A percentile compares a stretch with the other conserved stretches of the same genome.
Evolutionary conservation across 2,329 filamentous ascomycete species (phyloP).

Genomic region (Colletotrichum theobromicola): DNA sequence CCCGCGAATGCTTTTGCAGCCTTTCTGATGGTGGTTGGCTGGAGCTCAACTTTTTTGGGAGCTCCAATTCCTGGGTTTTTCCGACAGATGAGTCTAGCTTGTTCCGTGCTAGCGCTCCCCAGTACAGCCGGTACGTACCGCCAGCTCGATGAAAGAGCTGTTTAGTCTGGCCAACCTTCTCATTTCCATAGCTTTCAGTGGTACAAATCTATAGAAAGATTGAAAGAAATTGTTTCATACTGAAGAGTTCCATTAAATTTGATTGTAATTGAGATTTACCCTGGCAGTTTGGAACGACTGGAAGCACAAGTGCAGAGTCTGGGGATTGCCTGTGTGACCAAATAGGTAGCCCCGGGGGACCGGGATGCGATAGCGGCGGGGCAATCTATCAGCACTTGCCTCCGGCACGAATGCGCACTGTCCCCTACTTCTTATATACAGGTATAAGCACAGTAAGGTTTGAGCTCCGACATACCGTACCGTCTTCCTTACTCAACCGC

Average conservation of each 20-base stretch:
- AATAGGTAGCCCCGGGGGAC: slow-evolving; percentile 19
- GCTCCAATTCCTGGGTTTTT: slow-evolving; percentile 18
- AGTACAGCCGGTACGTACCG: neutral
- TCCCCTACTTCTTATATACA: accelerated
- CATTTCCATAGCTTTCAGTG: neutral
- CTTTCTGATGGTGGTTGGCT: slow-evolving; percentile 16
- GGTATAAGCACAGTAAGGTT: neutral
- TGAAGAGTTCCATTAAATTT: neutral
- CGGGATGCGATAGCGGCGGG: slow-evolving; percentile 18
- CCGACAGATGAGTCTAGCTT: neutral
- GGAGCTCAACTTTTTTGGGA: slow-evolving; percentile 20
- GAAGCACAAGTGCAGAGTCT: neutral
- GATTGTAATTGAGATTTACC: neutral
- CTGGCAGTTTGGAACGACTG: neutral
- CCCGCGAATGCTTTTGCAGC: slow-evolving; percentile 22
- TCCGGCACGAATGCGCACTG: neutral
- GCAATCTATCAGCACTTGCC: neutral
- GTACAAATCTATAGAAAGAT: neutral
- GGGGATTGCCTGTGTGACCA: neutral
- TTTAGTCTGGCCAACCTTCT: neutral
- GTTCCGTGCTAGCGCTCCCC: neutral
- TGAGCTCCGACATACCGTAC: slow-evolving; percentile 2
- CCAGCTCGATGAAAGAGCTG: neutral
- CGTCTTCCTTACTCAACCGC: neutral
- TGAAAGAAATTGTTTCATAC: neutral